Evolutionary conservation across 768 basidiomycete genomes (phyloP), one percentile per base, ranked within the genome.

Genomic region (Pleurotus cornucopiae): DNA sequence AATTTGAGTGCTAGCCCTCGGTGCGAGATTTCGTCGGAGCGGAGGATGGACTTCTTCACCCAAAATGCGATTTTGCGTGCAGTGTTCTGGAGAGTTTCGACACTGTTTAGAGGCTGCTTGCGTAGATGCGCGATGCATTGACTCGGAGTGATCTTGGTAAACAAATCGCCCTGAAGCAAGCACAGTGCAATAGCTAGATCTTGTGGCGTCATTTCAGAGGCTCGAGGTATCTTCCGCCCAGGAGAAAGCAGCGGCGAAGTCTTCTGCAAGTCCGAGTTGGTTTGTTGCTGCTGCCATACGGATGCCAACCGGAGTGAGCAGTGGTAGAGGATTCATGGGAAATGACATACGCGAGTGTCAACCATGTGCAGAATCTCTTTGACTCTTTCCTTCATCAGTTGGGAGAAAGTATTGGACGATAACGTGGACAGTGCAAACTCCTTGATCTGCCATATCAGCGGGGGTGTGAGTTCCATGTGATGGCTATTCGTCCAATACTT

Each of bases 111-210:
- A 4, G 66, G 65, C 9, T 67, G 58, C 20, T 64, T 62, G 25
- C 62, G 64, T 38, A 66, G 60, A 61, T 79, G 71, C 14, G 67
- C 67, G 40, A 80, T 70, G 47, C 75, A 79, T 62, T 79, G 78
- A 4, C 69, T 68, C 0, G 76, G 71, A 39, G 68, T 63, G 14
- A 79, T 70, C 18, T 66, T 61, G 16, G 61, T 63, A 59, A 74
- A 79, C 49, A 62, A 66, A 54, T 78, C 74, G 14, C 75, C 73
- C 62, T 80, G 78, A 9, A 78, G 64, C 9, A 77, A 60, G 2
- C 77, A 71, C 11, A 80, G 69, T 1, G 72, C 76, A 45, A 72
- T 67, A 1, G 78, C 79, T 3, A 80, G 68, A 57, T 75, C 74
- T 6, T 62, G 56, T 1, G 77, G 75, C 9, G 62, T 64, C 44